phyloP scores from a whole-genome alignment of 208 protist genomes.

The Herpetomonas muscarum region DNA sequence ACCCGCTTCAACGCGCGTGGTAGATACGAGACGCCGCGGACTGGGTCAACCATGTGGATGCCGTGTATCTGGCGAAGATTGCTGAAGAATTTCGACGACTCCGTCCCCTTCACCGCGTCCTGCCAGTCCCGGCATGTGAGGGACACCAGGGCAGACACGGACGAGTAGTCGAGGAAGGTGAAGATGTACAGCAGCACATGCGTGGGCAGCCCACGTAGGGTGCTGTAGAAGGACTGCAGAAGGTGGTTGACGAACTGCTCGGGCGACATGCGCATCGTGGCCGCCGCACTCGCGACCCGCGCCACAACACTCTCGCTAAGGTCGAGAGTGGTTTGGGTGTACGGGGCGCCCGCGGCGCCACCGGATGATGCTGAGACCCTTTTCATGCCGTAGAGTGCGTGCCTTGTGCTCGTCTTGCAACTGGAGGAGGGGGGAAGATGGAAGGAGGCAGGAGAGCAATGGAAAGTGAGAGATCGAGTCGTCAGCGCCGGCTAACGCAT shows the following conservation, averaged over 20 bases:
- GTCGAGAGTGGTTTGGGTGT: slow-evolving; percentile 4
- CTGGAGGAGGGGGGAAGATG: too few species aligned
- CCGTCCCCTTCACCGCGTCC: slow-evolving; percentile 17
- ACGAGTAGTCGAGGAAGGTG: slow-evolving; percentile 47
- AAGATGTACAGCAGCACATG: slow-evolving; percentile 33
- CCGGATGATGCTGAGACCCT: too few species aligned
- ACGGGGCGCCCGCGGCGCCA: neutral
- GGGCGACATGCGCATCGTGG: slow-evolving; percentile 22
- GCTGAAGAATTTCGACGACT: slow-evolving; percentile 20
- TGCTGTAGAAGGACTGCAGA: slow-evolving; percentile 32
- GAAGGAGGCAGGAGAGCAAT: too few species aligned
- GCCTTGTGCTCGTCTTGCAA: too few species aligned
- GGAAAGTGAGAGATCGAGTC: too few species aligned
- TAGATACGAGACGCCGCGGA: slow-evolving; percentile 41
- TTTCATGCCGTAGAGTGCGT: too few species aligned
- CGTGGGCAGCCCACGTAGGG: slow-evolving; percentile 31
- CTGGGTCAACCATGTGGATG: slow-evolving; percentile 44
- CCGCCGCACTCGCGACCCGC: slow-evolving; percentile 24
- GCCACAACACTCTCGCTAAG: slow-evolving; percentile 17
- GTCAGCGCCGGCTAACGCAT: too few species aligned
- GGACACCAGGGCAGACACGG: slow-evolving; percentile 18
- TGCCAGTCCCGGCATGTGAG: slow-evolving; percentile 31
- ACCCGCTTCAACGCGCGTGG: slow-evolving; percentile 42
- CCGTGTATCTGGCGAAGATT: slow-evolving; percentile 39
- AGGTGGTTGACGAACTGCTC: slow-evolving; percentile 24